Evolutionary conservation across 345 rosid species (phyloP).

Genomic region (Limnanthes douglasii): DNA sequence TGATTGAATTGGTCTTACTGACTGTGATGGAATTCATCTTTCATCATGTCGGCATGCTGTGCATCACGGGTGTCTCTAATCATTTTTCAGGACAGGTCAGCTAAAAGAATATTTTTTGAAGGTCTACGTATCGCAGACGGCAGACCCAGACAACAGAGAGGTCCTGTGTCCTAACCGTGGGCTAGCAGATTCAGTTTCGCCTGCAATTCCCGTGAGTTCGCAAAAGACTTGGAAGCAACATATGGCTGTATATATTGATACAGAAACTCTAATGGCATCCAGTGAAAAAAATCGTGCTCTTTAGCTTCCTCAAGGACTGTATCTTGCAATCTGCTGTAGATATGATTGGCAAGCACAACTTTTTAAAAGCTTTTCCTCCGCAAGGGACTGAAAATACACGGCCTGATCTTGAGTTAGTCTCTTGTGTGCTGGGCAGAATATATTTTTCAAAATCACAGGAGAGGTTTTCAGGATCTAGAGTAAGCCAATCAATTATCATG

Average conservation of each 20-base stretch:
- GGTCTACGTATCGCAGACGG: constrained; percentile 83
- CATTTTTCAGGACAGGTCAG: constrained; percentile 57
- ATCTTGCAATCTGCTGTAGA: constrained; percentile 49
- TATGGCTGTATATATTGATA: too few relatives aligned
- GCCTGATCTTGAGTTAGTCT: constrained; percentile 35
- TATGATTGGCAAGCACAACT: constrained; percentile 29
- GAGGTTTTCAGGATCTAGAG: constrained; percentile 20
- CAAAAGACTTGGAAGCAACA: constrained; percentile 34
- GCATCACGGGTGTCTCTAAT: constrained; percentile 77
- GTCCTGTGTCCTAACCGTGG: constrained; percentile 95
- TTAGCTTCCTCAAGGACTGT: constrained; percentile 41
- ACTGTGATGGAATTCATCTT: constrained; percentile 77
- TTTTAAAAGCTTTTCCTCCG: constrained; percentile 24
- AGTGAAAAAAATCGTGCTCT: constrained; percentile 18
- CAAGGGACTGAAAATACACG: constrained; percentile 22
- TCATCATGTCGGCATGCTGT: constrained; percentile 98
- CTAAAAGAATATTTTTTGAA: constrained; percentile 62
- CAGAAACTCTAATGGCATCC: constrained; percentile 9
- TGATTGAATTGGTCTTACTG: constrained; percentile 63
- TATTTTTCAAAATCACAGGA: constrained; percentile 32
- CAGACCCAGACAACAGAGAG: constrained; percentile 82
- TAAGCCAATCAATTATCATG: constrained; percentile 41
- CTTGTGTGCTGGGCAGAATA: constrained; percentile 34
- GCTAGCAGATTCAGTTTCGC: constrained; percentile 70
- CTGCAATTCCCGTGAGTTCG: constrained; percentile 35